phyloP scores from a whole-genome alignment of 495 filamentous ascomycete species.

The Tetracladium setigerum region DNA sequence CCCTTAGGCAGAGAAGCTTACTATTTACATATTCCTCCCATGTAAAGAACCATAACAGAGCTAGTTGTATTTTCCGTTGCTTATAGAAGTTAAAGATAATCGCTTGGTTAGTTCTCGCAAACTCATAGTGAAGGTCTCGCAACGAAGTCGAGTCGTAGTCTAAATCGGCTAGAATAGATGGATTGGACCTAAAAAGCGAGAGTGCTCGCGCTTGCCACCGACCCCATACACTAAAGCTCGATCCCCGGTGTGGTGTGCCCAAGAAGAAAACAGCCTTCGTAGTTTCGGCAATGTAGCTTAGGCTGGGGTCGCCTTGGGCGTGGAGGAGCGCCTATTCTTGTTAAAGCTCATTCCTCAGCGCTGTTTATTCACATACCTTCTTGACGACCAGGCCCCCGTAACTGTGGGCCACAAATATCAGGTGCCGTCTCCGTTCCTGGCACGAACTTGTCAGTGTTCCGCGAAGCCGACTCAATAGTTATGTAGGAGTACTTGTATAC shows the following conservation, averaged over 20 bases:
- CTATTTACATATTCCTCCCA: neutral
- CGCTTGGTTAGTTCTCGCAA: neutral
- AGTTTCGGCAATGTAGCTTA: slow-evolving; percentile 8
- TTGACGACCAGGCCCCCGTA: slow-evolving; percentile 21
- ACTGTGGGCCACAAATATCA: slow-evolving; percentile 18
- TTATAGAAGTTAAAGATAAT: neutral
- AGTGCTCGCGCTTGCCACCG: slow-evolving; percentile 9
- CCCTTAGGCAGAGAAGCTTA: neutral
- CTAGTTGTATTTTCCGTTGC: neutral
- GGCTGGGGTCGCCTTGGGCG: slow-evolving; percentile 1
- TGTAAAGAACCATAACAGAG: neutral
- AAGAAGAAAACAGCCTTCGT: slow-evolving; percentile 20
- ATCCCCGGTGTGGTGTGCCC: slow-evolving; percentile 20
- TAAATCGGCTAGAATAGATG: slow-evolving; percentile 14
- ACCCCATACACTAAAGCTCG: slow-evolving; percentile 16
- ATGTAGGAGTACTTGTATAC: neutral
- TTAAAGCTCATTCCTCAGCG: no score
- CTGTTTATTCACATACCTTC: slow-evolving; percentile 10
- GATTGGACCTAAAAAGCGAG: slow-evolving; percentile 16
- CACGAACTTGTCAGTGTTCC: slow-evolving; percentile 1
- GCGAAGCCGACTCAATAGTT: neutral
- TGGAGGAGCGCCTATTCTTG: neutral
- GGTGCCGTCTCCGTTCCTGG: slow-evolving; percentile 12
- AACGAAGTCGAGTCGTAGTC: slow-evolving; percentile 17
- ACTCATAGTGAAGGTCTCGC: slow-evolving; percentile 13